Evolutionary conservation across 1,284 basidiomycete species (phyloP), one percentile per base, ranked within the genome.

Genomic region (Leccinum pachyderme): DNA sequence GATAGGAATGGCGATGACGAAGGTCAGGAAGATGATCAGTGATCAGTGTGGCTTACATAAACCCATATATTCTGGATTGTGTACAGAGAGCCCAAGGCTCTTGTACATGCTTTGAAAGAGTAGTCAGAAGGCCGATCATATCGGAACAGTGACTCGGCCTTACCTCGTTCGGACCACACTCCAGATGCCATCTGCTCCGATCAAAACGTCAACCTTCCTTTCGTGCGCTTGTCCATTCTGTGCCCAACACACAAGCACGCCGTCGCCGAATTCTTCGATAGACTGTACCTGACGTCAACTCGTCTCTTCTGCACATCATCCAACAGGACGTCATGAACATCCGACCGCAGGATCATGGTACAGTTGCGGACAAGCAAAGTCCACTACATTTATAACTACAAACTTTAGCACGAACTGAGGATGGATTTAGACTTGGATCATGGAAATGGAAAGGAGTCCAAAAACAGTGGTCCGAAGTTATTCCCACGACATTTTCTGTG

Each of bases 131-230:
- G 2, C 8, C 9, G 22, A 49, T 25, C 27, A 43, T 22, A 5
- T n/a, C 12, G 8, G 3, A 15, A n/a, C n/a, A 46, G 24, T 39
- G 37, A 22, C 4, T 27, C 3, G 15, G 24, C 24, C 11, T 55
- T 53, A 69, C 68, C 58, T 67, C 29, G 61, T 47, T 47, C 68
- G 63, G 12, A 68, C 67, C 7, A 51, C 56, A 31, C 68, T 71
- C 71, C 68, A 72, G 18, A 72, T 69, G 4, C 69, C 68, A 27
- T 72, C 70, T 33, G 68, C 69, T 37, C 68, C 70, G n/a, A 71
- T 56, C 41, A 72, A 51, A 25, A 70, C 61, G 52, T 71, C 67
- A 13, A 55, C 70, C 54, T 60, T 64, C 55, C 53, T 64, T 54
- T 69, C 57, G 39, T 68, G 55, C 7, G 22, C 8, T 13, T 46